Conservation (phyloP, 345 rosid genomes). For the Populus euphratica region DNA sequence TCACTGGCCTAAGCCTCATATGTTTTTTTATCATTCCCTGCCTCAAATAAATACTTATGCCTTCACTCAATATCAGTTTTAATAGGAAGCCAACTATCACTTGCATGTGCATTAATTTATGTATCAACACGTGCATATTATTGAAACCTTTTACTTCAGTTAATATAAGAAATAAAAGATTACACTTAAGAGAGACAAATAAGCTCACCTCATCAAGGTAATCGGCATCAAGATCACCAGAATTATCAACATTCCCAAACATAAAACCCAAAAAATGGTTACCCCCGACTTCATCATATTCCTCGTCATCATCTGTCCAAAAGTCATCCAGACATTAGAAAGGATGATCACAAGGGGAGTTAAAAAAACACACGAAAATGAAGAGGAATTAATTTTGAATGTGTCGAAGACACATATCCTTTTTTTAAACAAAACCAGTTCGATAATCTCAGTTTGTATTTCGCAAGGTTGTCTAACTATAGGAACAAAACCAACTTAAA, state of each 20-base stretch:
- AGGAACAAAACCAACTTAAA: neutral
- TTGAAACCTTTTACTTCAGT: neutral
- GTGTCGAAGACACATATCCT: neutral
- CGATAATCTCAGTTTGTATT: neutral
- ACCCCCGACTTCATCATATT: slow-evolving; percentile 68
- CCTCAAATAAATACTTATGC: neutral
- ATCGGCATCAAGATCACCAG: slow-evolving; percentile 95
- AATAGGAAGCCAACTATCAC: neutral
- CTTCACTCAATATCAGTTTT: neutral
- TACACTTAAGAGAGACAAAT: neutral
- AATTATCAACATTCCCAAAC: slow-evolving; percentile 93
- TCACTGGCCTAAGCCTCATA: neutral
- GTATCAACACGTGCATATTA: neutral
- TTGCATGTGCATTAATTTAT: neutral
- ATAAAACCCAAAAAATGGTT: slow-evolving; percentile 83
- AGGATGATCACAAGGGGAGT: slow-evolving; percentile 2
- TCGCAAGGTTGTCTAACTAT: neutral
- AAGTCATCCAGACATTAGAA: neutral
- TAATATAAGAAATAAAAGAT: neutral
- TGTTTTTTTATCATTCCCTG: neutral
- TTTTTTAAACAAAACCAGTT: neutral
- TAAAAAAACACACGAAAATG: neutral
- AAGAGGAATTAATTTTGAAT: neutral
- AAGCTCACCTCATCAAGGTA: slow-evolving; percentile 85
- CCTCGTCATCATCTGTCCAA: slow-evolving; percentile 69